These are phyloP conservation scores for Trichosporon sp. DNA, from an alignment of 1,284 basidiomycete genomes.

Conservation along the genomic window DNA sequence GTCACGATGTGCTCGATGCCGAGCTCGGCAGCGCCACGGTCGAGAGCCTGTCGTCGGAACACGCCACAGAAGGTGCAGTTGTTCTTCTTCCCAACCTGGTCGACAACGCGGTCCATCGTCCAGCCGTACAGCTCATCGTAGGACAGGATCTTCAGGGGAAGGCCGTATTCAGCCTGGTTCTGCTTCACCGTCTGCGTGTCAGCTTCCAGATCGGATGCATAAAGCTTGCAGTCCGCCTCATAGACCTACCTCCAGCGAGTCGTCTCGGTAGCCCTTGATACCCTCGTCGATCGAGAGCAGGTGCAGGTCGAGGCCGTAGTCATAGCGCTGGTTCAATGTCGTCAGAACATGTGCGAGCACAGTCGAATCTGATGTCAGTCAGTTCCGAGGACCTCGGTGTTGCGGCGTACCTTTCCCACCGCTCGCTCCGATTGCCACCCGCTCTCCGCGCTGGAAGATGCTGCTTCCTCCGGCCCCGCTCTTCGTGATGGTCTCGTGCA, in stretches of 20 bases:
- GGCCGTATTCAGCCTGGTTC: constrained; percentile 90
- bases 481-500: constrained; percentile 81
- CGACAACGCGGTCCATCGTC: constrained; percentile 98
- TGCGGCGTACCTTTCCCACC: constrained; percentile 82
- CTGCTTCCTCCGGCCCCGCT: constrained; percentile 56
- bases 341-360: constrained; percentile 97
- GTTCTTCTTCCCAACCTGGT: constrained; percentile 91
- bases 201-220: background rate
- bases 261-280: constrained; percentile 96
- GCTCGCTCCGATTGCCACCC: constrained; percentile 94
- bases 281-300: constrained; percentile 97
- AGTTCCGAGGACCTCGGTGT: background rate
- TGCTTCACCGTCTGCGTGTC: constrained; percentile 81
- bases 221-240: background rate
- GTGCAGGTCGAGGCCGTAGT: constrained; percentile 87
- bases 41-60: constrained; percentile 90
- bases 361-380: constrained; percentile 71
- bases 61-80: constrained; percentile 99
- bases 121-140: constrained; percentile 97
- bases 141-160: constrained; percentile 92
- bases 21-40: constrained; percentile 83
- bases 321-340: constrained; percentile 84
- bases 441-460: constrained; percentile 86
- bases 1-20: constrained; percentile 97
- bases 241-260: constrained; percentile 77